A percentile compares a stretch with the other conserved stretches of the same genome.
phyloP scores from a whole-genome alignment of 2,329 filamentous ascomycete genomes.

The Fusarium euwallaceae region DNA sequence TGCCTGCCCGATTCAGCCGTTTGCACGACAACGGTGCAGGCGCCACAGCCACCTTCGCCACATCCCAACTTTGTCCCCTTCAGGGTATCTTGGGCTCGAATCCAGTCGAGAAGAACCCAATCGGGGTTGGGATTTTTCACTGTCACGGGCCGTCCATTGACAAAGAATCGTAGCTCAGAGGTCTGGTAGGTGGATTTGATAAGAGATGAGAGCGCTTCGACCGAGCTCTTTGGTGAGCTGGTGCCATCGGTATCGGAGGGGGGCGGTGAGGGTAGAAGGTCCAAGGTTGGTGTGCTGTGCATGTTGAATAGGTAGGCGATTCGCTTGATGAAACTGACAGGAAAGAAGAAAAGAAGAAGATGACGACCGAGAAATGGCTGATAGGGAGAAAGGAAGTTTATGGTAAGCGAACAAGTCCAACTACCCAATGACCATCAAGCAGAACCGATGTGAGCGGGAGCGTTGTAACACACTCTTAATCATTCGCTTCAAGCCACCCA shows the following conservation, averaged over 20 bases:
- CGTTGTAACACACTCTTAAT: not conserved
- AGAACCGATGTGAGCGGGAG: not conserved
- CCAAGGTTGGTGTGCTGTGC: not conserved
- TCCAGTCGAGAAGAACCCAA: slow-evolving; percentile 49
- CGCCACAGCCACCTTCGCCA: slow-evolving; percentile 90
- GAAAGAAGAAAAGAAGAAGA: not conserved
- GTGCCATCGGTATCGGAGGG: not conserved
- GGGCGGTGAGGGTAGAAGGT: not conserved
- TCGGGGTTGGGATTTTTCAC: slow-evolving; percentile 46
- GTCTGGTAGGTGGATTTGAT: slow-evolving; percentile 48
- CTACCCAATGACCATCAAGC: not conserved
- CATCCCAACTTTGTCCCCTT: slow-evolving; percentile 59
- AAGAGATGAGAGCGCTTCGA: not conserved
- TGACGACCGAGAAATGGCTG: not conserved
- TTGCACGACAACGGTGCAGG: slow-evolving; percentile 90
- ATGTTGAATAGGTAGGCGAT: not conserved
- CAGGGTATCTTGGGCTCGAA: slow-evolving; percentile 37
- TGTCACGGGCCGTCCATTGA: slow-evolving; percentile 47
- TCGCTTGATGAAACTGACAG: not conserved
- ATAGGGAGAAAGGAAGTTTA: not conserved
- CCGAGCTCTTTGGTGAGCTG: slow-evolving; percentile 1
- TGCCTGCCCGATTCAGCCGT: slow-evolving; percentile 86
- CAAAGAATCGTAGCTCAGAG: slow-evolving; percentile 48
- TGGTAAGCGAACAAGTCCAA: not conserved
- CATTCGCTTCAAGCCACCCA: not conserved